These are phyloP conservation scores for Ramaria sp. DNA, from an alignment of 768 basidiomycete species.

Conservation along the genomic window DNA sequence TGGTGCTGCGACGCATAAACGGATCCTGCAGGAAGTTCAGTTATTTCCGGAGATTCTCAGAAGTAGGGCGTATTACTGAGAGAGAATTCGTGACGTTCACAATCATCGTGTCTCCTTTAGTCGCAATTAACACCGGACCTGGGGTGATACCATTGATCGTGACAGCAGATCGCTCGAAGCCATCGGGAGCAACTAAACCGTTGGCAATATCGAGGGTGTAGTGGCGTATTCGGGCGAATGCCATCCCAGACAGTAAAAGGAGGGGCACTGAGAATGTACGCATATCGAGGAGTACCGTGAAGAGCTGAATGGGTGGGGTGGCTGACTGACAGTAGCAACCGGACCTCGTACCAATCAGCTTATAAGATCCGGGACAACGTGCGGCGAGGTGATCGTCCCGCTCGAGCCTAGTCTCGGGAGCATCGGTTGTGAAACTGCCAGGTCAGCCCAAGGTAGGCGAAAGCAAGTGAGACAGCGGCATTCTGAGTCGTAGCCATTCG, in stretches of 20 bases:
- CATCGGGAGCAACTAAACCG: conserved; percentile 22
- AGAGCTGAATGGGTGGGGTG: not conserved
- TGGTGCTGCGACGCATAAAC: conserved; percentile 8
- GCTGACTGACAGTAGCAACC: not conserved
- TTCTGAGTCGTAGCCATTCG: too few species aligned
- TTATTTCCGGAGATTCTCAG: not conserved
- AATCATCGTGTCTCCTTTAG: conserved; percentile 13
- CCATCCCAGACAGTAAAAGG: not conserved
- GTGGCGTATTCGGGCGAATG: not conserved
- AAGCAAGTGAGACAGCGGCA: too few species aligned
- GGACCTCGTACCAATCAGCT: too few species aligned
- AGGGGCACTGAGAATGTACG: not conserved
- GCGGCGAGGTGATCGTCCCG: too few species aligned
- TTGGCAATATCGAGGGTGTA: conserved; percentile 14
- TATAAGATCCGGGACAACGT: too few species aligned
- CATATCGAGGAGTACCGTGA: not conserved
- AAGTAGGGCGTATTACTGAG: not conserved
- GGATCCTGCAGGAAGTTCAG: not conserved
- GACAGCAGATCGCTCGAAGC: conserved; percentile 17
- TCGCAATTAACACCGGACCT: conserved; percentile 15
- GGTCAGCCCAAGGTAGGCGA: too few species aligned
- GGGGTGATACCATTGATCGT: conserved; percentile 15
- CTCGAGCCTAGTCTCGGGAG: too few species aligned
- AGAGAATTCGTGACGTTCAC: conserved; percentile 7
- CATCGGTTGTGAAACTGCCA: too few species aligned